Conservation (phyloP, 129 eudicot genomes). For the Centella asiatica region DNA sequence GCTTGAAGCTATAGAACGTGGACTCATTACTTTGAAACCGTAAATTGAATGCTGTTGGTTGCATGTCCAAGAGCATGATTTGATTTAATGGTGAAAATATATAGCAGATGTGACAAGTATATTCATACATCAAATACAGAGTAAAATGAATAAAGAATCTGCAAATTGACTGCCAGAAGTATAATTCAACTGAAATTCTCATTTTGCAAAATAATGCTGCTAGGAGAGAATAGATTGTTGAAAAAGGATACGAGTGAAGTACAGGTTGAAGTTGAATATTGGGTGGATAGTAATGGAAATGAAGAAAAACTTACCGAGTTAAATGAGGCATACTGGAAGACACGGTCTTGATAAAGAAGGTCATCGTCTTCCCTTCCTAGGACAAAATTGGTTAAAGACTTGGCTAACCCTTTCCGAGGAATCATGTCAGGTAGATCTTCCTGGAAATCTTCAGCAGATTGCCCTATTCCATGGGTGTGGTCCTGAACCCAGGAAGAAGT, state of each 20-base stretch:
- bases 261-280: neutral
- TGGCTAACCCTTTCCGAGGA: constrained; percentile 56
- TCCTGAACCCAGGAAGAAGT: constrained; percentile 50
- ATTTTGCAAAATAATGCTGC: neutral
- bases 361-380: constrained; percentile 69
- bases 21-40: too few relatives aligned
- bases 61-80: too few relatives aligned
- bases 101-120: too few relatives aligned
- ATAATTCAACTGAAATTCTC: neutral
- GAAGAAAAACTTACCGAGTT: constrained; percentile 55
- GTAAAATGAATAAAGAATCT: neutral
- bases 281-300: neutral
- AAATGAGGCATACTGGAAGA: constrained; percentile 76
- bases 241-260: neutral
- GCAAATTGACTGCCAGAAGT: neutral
- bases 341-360: constrained; percentile 83
- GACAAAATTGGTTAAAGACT: constrained; percentile 57
- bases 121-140: too few relatives aligned
- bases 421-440: constrained; percentile 46
- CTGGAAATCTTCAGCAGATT: constrained; percentile 21
- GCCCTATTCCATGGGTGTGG: constrained; percentile 16
- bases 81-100: too few relatives aligned
- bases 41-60: too few relatives aligned
- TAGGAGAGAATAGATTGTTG: too few relatives aligned
- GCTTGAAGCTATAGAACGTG: too few relatives aligned